A percentile compares a stretch with the other conserved stretches of the same genome.
phyloP scores from a whole-genome alignment of 73 alveolate species.

The Paramecium biaurelia region DNA sequence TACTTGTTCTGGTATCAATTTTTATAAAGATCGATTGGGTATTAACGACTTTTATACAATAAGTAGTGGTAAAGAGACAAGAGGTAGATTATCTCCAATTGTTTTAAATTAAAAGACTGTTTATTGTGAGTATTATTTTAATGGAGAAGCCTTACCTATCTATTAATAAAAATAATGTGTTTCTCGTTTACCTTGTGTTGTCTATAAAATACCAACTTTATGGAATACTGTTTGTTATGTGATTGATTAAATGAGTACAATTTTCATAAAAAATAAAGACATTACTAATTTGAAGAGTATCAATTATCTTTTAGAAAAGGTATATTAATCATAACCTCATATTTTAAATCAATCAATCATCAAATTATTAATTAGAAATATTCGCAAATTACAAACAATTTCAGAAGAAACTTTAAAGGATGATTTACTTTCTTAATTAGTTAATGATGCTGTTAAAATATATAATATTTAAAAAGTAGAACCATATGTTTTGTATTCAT shows the following conservation, averaged over 20 bases:
- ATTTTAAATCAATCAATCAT: background rate
- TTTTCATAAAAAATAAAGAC: constrained; percentile 1
- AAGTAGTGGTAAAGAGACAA: constrained; percentile 72
- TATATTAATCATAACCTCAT: background rate
- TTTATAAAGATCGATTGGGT: constrained; percentile 83
- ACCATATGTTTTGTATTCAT: constrained; percentile 53
- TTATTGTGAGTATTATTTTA: constrained; percentile 71
- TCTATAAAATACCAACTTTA: constrained; percentile 71
- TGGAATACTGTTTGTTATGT: constrained; percentile 73
- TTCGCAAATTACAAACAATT: constrained; percentile 8
- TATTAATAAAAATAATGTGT: constrained; percentile 45
- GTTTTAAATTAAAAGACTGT: constrained; percentile 72
- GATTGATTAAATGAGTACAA: constrained; percentile 57
- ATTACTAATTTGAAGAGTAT: background rate
- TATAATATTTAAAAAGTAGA: background rate
- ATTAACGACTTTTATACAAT: constrained; percentile 72
- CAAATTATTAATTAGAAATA: constrained; percentile 56
- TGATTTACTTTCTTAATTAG: background rate
- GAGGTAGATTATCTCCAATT: constrained; percentile 71
- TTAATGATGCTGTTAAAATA: background rate
- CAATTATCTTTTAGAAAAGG: background rate
- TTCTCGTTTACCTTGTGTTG: constrained; percentile 69
- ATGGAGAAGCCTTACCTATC: constrained; percentile 68
- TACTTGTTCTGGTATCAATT: constrained; percentile 76
- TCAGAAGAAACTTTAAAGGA: background rate